Conservation (phyloP, 2,329 filamentous ascomycete genomes). For the Colletotrichum tabaci region DNA sequence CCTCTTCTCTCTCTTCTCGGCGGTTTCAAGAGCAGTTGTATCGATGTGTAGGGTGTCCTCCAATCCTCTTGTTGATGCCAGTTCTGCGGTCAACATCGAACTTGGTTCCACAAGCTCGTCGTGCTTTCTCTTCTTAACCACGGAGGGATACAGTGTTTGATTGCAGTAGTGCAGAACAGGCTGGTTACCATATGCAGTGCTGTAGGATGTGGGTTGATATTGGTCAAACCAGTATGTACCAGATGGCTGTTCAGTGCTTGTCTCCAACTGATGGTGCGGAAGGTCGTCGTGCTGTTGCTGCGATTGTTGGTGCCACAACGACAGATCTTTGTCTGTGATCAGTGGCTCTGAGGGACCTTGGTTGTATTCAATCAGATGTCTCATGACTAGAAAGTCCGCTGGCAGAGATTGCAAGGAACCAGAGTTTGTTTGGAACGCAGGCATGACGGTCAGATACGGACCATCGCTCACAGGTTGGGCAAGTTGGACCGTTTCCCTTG, state of each 20-base stretch:
- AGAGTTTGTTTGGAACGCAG: background rate
- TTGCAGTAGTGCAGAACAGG: slow-evolving; percentile 22
- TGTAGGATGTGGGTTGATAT: background rate
- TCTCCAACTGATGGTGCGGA: background rate
- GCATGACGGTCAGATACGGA: too few relatives aligned
- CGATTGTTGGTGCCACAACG: background rate
- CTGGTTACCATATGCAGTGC: slow-evolving; percentile 27
- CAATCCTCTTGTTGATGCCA: background rate
- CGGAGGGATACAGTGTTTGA: background rate
- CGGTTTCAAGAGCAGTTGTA: background rate
- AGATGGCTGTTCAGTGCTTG: background rate
- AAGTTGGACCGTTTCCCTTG: background rate
- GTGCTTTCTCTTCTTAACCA: background rate
- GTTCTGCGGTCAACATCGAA: background rate
- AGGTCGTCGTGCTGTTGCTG: background rate
- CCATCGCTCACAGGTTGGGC: background rate
- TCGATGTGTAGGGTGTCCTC: too few relatives aligned
- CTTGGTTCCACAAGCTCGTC: background rate
- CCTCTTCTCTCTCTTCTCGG: background rate
- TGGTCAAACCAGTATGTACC: slow-evolving; percentile 7
- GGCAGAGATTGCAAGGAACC: background rate
- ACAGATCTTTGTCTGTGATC: too few relatives aligned
- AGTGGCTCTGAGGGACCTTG: too few relatives aligned
- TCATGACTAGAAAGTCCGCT: background rate
- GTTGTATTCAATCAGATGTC: background rate